phyloP scores from a whole-genome alignment of 306 rosid species.

The Castanea mollissima region DNA sequence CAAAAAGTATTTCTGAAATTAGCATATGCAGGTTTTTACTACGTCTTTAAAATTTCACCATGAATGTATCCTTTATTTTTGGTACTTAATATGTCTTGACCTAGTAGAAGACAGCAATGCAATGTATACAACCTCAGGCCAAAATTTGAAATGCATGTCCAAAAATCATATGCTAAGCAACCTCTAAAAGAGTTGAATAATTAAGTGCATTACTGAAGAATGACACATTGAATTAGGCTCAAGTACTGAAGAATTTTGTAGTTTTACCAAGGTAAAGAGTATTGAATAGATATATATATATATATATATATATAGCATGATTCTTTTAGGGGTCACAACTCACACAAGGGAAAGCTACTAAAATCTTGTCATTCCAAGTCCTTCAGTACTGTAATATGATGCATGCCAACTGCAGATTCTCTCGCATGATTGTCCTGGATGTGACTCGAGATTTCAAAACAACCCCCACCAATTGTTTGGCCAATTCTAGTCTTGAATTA shows the following conservation, averaged over 20 bases:
- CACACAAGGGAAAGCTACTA: too few species aligned
- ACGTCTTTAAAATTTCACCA: too few species aligned
- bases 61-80: too few species aligned
- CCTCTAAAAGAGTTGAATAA: too few species aligned
- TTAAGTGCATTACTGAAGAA: too few species aligned
- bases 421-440: not conserved
- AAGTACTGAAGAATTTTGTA: not conserved
- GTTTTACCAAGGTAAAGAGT: not conserved
- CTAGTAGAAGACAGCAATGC: too few species aligned
- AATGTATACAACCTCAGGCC: too few species aligned
- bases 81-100: too few species aligned
- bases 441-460: not conserved
- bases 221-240: not conserved
- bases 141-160: too few species aligned
- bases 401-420: slow-evolving; percentile 1
- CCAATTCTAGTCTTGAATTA: not conserved
- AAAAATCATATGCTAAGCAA: too few species aligned
- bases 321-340: not conserved
- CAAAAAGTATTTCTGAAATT: too few species aligned
- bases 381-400: not conserved
- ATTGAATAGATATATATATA: not conserved
- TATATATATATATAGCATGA: not conserved
- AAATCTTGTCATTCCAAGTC: not conserved
- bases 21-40: too few species aligned
- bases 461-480: not conserved